Base-by-base conservation (phyloP, 1,284 basidiomycete genomes). In the Naganishia albida region DNA sequence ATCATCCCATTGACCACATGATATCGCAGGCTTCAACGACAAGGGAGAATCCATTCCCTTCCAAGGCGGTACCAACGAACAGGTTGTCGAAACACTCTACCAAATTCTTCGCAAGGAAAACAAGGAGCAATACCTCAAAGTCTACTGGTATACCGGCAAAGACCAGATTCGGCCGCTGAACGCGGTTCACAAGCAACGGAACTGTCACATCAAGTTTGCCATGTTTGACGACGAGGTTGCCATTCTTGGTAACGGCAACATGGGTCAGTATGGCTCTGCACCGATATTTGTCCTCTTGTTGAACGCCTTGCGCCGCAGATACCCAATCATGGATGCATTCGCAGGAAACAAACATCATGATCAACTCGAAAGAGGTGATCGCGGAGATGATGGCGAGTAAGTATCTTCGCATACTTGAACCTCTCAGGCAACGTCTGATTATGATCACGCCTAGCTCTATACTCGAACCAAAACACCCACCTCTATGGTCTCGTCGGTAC, bases 321-420 rank as follows among this genome's bases (percentile, higher is more conserved):
- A 85, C 84, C n/a, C 87, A 89, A 73, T 85, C 83, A 18, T 89
- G 88, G 87, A 90, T 85, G 81, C 89, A 91, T 76, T 86, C 85
- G 46, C 86, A 88, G 70, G 89, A 91, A 74, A 84, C 87, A 72
- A 90, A 91, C 73, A 81, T 89, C 65, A 85, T 91, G 83, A 81
- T 90, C 55, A 88, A 91, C 74, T 85, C 81, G 26, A 75, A 76
- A 65, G 71, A 82, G 65, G 81, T 88, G 60, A 85, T 87, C 48
- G 71, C 74, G 43, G 87, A 87, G 69, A 88, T 88, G 85, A 82
- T 85, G 75, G 82, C 84, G 52, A 75, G 72, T 73, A 51, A 65
- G 72, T 67, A 8, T 3, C 20, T 16, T 28, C 12, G 12, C n/a
- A 49, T 39, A 8, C 4, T 34, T 7, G 10, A 23, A 18, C 7